phyloP scores from a whole-genome alignment of 129 eudicot species.

The Centaurea solstitialis region DNA sequence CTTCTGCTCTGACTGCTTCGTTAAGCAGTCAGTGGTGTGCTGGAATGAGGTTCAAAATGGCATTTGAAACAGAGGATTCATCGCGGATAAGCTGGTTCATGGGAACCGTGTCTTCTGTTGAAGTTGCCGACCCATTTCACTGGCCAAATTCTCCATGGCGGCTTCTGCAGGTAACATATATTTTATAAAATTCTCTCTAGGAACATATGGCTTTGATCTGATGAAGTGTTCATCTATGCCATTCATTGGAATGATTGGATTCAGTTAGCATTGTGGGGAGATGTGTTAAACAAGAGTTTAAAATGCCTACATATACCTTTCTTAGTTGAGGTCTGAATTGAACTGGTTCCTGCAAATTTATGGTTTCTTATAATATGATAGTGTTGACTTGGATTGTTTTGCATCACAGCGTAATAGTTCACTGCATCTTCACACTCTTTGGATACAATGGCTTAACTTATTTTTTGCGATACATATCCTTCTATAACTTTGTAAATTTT shows the following conservation, averaged over 20 bases:
- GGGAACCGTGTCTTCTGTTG: constrained; percentile 81
- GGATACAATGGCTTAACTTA: not conserved
- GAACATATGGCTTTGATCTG: not conserved
- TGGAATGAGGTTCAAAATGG: constrained; percentile 94
- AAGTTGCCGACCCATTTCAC: constrained; percentile 71
- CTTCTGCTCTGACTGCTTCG: constrained; percentile 64
- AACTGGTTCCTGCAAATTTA: not conserved
- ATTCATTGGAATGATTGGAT: not conserved
- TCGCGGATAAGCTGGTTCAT: constrained; percentile 88
- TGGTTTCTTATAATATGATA: not conserved
- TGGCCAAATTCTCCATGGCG: constrained; percentile 99
- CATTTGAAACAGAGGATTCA: constrained; percentile 91
- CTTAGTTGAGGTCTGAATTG: not conserved
- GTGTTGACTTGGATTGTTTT: not conserved
- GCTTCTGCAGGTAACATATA: constrained; percentile 71
- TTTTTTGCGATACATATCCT: not conserved
- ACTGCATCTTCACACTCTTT: not conserved
- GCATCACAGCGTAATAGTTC: not conserved
- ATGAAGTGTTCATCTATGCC: not conserved
- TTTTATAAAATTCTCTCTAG: not conserved
- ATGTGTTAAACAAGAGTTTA: not conserved
- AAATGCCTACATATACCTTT: not conserved
- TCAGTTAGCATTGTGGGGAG: not conserved
- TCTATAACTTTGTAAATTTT: not conserved
- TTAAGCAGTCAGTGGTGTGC: constrained; percentile 74